phyloP scores from a whole-genome alignment of 2,329 filamentous ascomycete species.

The Ophiosphaerella herpotricha region DNA sequence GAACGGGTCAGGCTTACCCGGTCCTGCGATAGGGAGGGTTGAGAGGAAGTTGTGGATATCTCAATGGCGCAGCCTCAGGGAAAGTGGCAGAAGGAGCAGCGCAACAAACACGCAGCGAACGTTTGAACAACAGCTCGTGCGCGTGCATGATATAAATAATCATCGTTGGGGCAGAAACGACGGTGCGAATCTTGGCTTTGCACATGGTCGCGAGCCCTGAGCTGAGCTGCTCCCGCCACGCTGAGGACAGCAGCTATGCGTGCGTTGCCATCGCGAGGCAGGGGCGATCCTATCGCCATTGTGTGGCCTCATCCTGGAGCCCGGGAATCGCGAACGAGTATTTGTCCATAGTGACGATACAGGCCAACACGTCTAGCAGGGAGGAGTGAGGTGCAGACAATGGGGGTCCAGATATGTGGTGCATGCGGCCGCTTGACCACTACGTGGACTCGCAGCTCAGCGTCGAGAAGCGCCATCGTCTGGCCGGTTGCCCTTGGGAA shows the following conservation, averaged over 20 bases:
- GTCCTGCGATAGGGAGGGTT: constrained; percentile 11
- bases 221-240: constrained; percentile 38
- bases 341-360: constrained; percentile 31
- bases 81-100: background rate
- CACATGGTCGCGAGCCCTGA: constrained; percentile 27
- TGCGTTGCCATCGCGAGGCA: constrained; percentile 30
- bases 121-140: constrained; percentile 5
- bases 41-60: constrained; percentile 5
- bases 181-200: constrained; percentile 31
- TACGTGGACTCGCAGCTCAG: constrained; percentile 31
- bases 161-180: constrained; percentile 14
- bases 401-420: constrained; percentile 5
- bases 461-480: constrained; percentile 21
- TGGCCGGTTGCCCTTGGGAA: constrained; percentile 17
- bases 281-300: constrained; percentile 25
- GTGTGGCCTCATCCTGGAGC: constrained; percentile 28
- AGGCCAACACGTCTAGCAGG: constrained; percentile 29
- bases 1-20: constrained; percentile 18
- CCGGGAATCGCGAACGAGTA: constrained; percentile 31
- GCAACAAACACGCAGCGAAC: constrained; percentile 2
- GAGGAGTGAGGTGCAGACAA: constrained; percentile 27
- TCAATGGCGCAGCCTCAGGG: constrained; percentile 1
- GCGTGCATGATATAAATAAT: constrained; percentile 28
- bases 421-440: constrained; percentile 31
- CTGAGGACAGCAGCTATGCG: constrained; percentile 28